Percentiles rank a stretch among this genome's conserved stretches.
Evolutionary conservation across 192 early-diverging fungal species (phyloP).

Genomic region (Umbelopsis sp.): DNA sequence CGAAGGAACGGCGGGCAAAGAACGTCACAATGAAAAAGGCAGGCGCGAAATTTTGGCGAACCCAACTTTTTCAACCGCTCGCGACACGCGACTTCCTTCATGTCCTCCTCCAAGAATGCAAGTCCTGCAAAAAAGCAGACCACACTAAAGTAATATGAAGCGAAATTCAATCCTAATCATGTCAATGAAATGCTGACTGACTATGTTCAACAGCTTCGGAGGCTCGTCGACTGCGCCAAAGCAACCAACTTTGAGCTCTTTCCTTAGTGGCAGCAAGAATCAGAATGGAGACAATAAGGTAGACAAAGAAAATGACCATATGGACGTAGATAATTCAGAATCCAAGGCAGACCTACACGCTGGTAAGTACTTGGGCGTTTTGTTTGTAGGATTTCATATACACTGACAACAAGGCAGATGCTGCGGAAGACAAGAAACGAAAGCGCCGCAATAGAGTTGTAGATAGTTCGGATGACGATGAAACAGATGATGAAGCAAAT

Average conservation of each 20-base stretch:
- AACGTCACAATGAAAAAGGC: not conserved
- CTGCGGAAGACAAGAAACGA: slow-evolving; percentile 26
- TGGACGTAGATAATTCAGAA: slow-evolving; percentile 29
- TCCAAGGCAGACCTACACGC: not conserved
- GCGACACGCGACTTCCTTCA: not conserved
- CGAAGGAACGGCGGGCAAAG: not conserved
- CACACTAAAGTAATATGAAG: not conserved
- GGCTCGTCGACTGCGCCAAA: not conserved
- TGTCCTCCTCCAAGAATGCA: slow-evolving; percentile 18
- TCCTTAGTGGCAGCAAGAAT: not conserved
- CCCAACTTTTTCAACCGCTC: not conserved
- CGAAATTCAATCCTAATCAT: too few relatives aligned
- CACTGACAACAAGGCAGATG: not conserved
- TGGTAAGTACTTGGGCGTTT: not conserved
- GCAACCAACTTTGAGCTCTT: slow-evolving; percentile 1
- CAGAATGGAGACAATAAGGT: not conserved
- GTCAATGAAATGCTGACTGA: not conserved
- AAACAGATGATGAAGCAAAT: slow-evolving; percentile 22
- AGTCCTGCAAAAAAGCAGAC: slow-evolving; percentile 9
- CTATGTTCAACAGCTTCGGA: not conserved
- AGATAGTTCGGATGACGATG: slow-evolving; percentile 24
- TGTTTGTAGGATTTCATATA: not conserved
- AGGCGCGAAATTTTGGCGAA: too few relatives aligned
- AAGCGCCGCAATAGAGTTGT: slow-evolving; percentile 31
- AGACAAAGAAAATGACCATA: not conserved